Evolutionary conservation across 495 filamentous ascomycete genomes (phyloP), one percentile per base, ranked within the genome.

Genomic region (Xylaria telfairii): DNA sequence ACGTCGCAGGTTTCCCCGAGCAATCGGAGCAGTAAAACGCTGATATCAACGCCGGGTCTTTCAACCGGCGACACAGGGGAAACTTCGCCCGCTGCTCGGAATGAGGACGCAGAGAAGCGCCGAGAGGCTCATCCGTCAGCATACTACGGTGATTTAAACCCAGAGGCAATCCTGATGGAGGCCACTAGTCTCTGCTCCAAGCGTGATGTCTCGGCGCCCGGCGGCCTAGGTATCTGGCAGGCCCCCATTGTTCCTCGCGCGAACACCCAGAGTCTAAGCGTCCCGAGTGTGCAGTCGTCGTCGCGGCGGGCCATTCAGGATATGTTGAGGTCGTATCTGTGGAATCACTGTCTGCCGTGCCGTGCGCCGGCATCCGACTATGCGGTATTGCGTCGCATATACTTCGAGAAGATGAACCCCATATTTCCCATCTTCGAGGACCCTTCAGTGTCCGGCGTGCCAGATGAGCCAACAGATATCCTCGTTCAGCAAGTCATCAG

Each of bases 61-160:
- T 64, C 68, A 0, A 44, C 37, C 1, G 37, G 39, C 30, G 49
- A 70, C n/a, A 49, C 61, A n/a, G 24, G 19, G 10, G 46, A 26
- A 19, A 61, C 67, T 3, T 49, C 71, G n/a, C 65, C 70, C 17
- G 63, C 60, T 15, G 44, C 68, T 19, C 44, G 54, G 12, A 56
- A 72, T 51, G 59, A 41, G 44, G 44, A 62, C 9, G 61, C 44
- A 42, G 44, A 70, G 10, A 69, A 54, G 51, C 65, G 28, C 47
- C 19, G 39, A 3, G 73, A 76, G n/a, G 60, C 53, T 13, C 76
- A 71, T 13, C 54, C 74, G 1, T 77, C 83, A 19, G 76, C 82
- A 1, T 89, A 87, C 57, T 76, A 87, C 24, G 85, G 86, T 30
- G 86, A 88, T 57, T 65, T 85, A 15, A 87, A 84, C 73, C 86